phyloP scores from a whole-genome alignment of 116 monocot genomes.

The Trichopus zeylanicus region DNA sequence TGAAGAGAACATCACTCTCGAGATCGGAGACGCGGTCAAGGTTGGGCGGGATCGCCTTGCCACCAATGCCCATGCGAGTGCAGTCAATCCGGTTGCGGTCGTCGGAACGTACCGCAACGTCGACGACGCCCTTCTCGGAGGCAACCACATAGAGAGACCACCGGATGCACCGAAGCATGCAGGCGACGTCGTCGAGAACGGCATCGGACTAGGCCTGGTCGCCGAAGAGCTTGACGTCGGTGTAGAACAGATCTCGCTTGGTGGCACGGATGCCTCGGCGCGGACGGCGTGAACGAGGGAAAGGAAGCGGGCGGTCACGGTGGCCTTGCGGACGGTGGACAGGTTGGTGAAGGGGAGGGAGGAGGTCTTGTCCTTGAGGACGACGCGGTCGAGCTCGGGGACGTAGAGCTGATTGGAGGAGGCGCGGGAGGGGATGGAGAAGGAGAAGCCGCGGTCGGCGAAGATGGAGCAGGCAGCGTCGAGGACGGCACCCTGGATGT shows the following conservation, averaged over 20 bases:
- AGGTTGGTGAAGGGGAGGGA: constrained; percentile 63
- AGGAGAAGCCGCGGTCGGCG: constrained; percentile 75
- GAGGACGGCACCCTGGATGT: constrained; percentile 66
- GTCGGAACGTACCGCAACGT: constrained; percentile 64
- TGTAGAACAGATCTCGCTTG: constrained; percentile 98
- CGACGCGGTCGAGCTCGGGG: constrained; percentile 87
- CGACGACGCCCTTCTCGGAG: constrained; percentile 96
- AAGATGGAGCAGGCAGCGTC: constrained; percentile 62
- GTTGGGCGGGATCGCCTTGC: constrained; percentile 99
- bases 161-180: constrained; percentile 93
- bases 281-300: constrained; percentile 72
- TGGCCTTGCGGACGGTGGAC: constrained; percentile 80
- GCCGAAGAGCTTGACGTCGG: constrained; percentile 93
- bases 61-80: constrained; percentile 94
- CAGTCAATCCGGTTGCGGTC: constrained; percentile 92
- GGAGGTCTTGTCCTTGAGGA: constrained; percentile 60
- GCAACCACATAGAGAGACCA: constrained; percentile 93
- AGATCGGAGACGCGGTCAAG: constrained; percentile 76
- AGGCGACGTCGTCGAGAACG: constrained; percentile 92
- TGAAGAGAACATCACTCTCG: constrained; percentile 87
- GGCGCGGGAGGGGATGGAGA: constrained; percentile 85
- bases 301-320: constrained; percentile 75
- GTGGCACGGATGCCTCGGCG: constrained; percentile 82
- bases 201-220: constrained; percentile 92
- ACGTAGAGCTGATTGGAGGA: constrained; percentile 89